A percentile compares a stretch with the other conserved stretches of the same genome.
Conservation (phyloP, 2,329 filamentous ascomycete species). For the Alternaria viburni region DNA sequence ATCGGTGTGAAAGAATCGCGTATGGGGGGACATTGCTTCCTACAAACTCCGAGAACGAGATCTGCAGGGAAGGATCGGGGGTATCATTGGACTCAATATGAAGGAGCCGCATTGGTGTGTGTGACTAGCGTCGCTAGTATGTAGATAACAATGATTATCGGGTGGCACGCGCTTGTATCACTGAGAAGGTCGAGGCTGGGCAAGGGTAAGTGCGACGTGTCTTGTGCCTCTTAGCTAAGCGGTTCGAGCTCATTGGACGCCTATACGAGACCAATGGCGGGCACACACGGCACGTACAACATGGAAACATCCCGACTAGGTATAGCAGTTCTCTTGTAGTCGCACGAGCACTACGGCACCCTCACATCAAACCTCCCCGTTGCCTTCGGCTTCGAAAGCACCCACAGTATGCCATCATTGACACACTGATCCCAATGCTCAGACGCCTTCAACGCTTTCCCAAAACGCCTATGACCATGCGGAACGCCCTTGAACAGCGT, state of each 20-base stretch:
- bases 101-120: not conserved
- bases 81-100: not conserved
- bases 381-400: conserved; percentile 43
- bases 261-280: not conserved
- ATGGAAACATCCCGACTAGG: not conserved
- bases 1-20: conserved; percentile 18
- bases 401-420: conserved; percentile 54
- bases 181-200: not conserved
- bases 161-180: not conserved
- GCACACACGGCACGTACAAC: not conserved
- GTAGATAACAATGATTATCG: not conserved
- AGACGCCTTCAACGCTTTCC: conserved; percentile 49
- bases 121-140: not conserved
- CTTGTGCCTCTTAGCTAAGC: not conserved
- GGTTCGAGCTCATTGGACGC: not conserved
- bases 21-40: not conserved
- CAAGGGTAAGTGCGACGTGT: not conserved
- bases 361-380: conserved; percentile 45
- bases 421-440: conserved; percentile 54
- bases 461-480: conserved; percentile 59
- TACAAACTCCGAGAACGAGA: not conserved
- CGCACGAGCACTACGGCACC: conserved; percentile 11
- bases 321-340: not conserved
- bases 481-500: conserved; percentile 61
- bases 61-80: not conserved